Conservation (phyloP, 108 stramenopile genomes). For the Nannochloropsis salina region DNA sequence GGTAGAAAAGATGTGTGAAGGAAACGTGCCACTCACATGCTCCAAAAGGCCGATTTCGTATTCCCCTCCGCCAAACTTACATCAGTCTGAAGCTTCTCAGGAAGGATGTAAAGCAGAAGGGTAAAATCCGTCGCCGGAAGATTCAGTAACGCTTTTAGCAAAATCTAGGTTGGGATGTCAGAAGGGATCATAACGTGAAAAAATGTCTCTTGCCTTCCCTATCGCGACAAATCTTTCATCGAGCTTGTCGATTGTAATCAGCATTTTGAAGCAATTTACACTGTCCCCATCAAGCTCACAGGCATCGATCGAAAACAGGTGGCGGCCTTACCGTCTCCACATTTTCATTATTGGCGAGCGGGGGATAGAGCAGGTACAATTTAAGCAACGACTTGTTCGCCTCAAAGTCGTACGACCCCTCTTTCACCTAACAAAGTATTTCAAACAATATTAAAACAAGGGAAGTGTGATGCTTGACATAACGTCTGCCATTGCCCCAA, state of each 20-base stretch:
- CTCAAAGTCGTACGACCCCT: slow-evolving; percentile 47
- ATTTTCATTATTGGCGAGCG: slow-evolving; percentile 38
- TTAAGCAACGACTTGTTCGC: slow-evolving; percentile 53
- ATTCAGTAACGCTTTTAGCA: slow-evolving; percentile 35
- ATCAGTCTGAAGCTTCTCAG: slow-evolving; percentile 29
- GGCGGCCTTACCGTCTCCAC: slow-evolving; percentile 22
- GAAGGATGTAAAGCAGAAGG: slow-evolving; percentile 44
- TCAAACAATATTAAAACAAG: too few relatives aligned
- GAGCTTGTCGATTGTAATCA: too few relatives aligned
- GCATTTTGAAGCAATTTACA: too few relatives aligned
- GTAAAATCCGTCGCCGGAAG: slow-evolving; percentile 47
- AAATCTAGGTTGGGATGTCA: background rate
- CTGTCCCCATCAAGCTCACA: too few relatives aligned
- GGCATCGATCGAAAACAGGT: too few relatives aligned
- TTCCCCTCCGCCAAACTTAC: background rate
- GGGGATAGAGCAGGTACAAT: slow-evolving; percentile 49
- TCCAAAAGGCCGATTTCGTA: background rate
- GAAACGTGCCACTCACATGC: background rate
- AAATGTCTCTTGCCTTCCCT: slow-evolving; percentile 29
- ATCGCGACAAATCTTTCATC: background rate
- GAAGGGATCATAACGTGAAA: background rate
- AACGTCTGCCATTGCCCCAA: too few relatives aligned
- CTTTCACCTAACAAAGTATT: slow-evolving; percentile 33
- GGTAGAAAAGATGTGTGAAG: background rate
- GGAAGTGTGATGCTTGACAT: too few relatives aligned